Percentiles rank a stretch among this genome's conserved stretches.
These are phyloP conservation scores for Cercospora sesami DNA, from an alignment of 2,329 filamentous ascomycete species.

Conservation along the genomic window DNA sequence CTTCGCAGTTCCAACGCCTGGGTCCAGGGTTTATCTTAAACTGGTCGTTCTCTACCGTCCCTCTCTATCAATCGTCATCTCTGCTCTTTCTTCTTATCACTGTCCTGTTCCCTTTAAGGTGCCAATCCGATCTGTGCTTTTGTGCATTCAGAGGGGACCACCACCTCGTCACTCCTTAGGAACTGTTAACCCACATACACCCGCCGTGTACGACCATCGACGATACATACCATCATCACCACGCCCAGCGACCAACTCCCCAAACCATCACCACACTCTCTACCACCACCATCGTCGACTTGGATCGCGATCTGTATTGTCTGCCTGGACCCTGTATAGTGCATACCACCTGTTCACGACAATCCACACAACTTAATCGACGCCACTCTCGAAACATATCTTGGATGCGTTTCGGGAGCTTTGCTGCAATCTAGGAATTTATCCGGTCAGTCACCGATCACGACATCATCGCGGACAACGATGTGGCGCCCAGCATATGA, in stretches of 20 bases:
- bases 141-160: slow-evolving; percentile 10
- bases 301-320: slow-evolving; percentile 21
- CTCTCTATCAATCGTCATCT: slow-evolving; percentile 31
- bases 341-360: slow-evolving; percentile 19
- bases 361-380: slow-evolving; percentile 25
- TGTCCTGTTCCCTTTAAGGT: slow-evolving; percentile 27
- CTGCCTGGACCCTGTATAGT: slow-evolving; percentile 27
- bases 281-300: background rate
- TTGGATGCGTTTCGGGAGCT: slow-evolving; percentile 25
- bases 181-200: slow-evolving; percentile 26
- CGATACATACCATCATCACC: background rate
- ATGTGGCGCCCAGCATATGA: slow-evolving; percentile 22
- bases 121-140: slow-evolving; percentile 27
- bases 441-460: slow-evolving; percentile 23
- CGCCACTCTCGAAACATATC: slow-evolving; percentile 17
- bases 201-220: slow-evolving; percentile 25
- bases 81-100: slow-evolving; percentile 27
- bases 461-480: slow-evolving; percentile 17
- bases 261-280: slow-evolving; percentile 18
- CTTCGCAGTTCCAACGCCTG: slow-evolving; percentile 29
- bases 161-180: slow-evolving; percentile 31
- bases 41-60: slow-evolving; percentile 28
- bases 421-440: slow-evolving; percentile 15
- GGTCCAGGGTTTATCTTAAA: slow-evolving; percentile 37
- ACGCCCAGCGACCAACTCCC: background rate